Evolutionary conservation across 2,329 filamentous ascomycete species (phyloP).

Genomic region (Xylariaceae sp.): DNA sequence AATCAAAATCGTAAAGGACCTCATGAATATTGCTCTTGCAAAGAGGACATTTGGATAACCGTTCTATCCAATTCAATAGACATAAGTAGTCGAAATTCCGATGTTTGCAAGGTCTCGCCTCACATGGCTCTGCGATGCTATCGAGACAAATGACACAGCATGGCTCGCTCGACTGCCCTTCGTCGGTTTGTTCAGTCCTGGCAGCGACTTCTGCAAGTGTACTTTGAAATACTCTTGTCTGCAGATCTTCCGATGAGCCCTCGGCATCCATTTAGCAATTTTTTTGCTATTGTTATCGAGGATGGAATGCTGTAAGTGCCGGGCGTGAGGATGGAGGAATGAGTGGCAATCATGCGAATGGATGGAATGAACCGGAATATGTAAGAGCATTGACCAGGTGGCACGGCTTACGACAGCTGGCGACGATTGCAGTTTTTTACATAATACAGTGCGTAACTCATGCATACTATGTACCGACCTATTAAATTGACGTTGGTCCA

Average conservation of each 20-base stretch:
- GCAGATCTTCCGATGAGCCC: slow-evolving; percentile 32
- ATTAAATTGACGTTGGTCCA: too few relatives aligned
- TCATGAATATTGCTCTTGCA: slow-evolving; percentile 57
- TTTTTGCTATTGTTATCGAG: not conserved
- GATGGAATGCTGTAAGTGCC: not conserved
- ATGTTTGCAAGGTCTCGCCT: slow-evolving; percentile 73
- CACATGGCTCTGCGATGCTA: slow-evolving; percentile 62
- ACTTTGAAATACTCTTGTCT: slow-evolving; percentile 39
- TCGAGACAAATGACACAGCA: slow-evolving; percentile 88
- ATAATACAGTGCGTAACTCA: too few relatives aligned
- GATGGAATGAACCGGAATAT: not conserved
- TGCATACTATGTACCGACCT: too few relatives aligned
- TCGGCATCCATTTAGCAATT: slow-evolving; percentile 30
- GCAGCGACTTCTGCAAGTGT: slow-evolving; percentile 40
- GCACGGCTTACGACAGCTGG: not conserved
- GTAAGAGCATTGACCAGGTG: not conserved
- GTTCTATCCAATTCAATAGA: slow-evolving; percentile 73
- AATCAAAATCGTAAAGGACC: slow-evolving; percentile 60
- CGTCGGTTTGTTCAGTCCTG: slow-evolving; percentile 29
- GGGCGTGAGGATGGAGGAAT: not conserved
- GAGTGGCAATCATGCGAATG: not conserved
- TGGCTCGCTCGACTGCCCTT: slow-evolving; percentile 34
- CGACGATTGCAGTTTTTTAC: not conserved
- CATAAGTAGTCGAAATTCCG: slow-evolving; percentile 80
- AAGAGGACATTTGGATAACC: slow-evolving; percentile 68